Evolutionary conservation across 805 yeast species (phyloP), one percentile per base, ranked within the genome.

Genomic region (Monosporozyma servazzii): DNA sequence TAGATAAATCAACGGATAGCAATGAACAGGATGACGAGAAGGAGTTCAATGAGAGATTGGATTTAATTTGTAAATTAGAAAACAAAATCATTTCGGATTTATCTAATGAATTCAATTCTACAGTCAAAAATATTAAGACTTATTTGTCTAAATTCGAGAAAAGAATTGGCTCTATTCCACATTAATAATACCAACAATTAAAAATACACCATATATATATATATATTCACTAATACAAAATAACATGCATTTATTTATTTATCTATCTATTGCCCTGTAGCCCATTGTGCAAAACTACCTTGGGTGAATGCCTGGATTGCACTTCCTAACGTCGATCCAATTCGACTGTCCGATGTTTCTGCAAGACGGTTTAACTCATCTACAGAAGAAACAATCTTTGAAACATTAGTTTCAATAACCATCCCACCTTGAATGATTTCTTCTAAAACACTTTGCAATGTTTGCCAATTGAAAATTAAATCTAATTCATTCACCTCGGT

Each of bases 381-480:
- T 10, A 86, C 86, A 0, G 93, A 87, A 13, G 54, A 81, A 5
- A 93, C 96, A 36, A 93, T 89, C 53, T 84, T 80, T 25, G 71
- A 63, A 20, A 89, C 88, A 58, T 84, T 88, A 1, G 98, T 90
- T 65, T 93, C 99, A 37, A 93, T 86, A 8, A 93, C 99, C 95
- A 93, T 84, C 0, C 99, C 99, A 25, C 98, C 99, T 65, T 93
- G 98, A 1, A 93, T 84, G 33, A 93, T 85, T 61, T 93, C 98
- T 60, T 84, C 93, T 47, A 90, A 68, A 1, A 91, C 96, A 1
- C 95, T 84, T 65, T 91, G 95, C 31, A 91, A 72, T 5, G 89
- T 95, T 69, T 93, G 97, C 98, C 99, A 93, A 17, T 97, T 97
- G 71, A 90, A 91, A n/a, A 93, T 96, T 55, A 93, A 75, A 69